Conservation (phyloP, 1,284 basidiomycete species). For the Boletus mariae region DNA sequence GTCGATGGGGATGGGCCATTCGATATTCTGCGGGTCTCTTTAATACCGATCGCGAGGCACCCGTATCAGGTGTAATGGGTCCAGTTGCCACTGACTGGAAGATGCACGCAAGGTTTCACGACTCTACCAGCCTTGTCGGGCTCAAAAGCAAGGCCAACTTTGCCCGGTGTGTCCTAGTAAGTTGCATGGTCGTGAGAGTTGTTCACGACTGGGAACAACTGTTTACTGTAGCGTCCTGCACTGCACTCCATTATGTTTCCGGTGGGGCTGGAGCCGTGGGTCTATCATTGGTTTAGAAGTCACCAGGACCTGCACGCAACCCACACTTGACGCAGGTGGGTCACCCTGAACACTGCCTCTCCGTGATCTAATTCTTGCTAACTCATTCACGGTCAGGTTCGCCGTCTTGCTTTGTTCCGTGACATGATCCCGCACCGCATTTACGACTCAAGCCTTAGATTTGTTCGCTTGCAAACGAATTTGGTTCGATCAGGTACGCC, state of each 20-base stretch:
- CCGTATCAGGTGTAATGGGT: neutral
- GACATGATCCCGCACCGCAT: neutral
- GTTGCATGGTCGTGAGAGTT: neutral
- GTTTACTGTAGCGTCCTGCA: neutral
- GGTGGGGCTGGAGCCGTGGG: neutral
- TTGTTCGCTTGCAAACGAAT: neutral
- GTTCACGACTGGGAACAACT: neutral
- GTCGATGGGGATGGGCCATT: neutral
- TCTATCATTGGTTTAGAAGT: neutral
- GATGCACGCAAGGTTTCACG: too few relatives aligned
- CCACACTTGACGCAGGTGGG: neutral
- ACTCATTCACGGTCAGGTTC: neutral
- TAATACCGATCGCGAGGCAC: neutral
- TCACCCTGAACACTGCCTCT: constrained; percentile 8
- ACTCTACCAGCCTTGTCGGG: neutral
- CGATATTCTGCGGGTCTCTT: neutral
- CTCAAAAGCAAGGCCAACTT: constrained; percentile 7
- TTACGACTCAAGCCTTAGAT: neutral
- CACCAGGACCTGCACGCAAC: neutral
- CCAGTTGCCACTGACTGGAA: neutral
- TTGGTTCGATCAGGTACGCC: neutral
- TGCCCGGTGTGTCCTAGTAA: constrained; percentile 3
- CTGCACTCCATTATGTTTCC: neutral
- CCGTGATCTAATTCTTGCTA: neutral
- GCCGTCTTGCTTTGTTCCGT: neutral